phyloP scores from a whole-genome alignment of 1,284 basidiomycete species.

The Tilletia caries region DNA sequence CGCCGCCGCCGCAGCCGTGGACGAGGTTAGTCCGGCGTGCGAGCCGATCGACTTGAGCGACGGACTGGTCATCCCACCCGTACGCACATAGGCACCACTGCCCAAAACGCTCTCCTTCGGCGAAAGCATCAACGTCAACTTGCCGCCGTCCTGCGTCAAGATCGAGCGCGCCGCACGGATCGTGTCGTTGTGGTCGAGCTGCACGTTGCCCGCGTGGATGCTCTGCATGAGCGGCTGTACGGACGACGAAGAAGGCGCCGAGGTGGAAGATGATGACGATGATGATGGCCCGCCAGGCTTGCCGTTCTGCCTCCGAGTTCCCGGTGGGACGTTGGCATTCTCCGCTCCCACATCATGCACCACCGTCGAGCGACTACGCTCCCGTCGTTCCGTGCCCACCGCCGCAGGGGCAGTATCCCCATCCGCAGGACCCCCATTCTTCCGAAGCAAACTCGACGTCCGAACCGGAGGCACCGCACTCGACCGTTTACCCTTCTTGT shows the following conservation, averaged over 20 bases:
- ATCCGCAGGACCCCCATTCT: not conserved
- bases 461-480: not conserved
- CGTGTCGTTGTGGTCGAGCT: not conserved
- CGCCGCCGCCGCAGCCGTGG: not conserved
- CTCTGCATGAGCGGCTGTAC: not conserved
- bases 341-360: not conserved
- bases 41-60: not conserved
- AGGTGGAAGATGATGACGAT: no score
- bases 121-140: not conserved
- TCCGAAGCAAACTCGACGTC: not conserved
- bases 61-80: constrained; percentile 6
- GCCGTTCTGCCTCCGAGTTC: not conserved
- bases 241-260: not conserved
- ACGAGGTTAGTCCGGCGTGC: no score
- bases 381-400: not conserved
- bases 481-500: not conserved
- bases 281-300: no score
- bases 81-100: not conserved
- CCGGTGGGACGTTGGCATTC: not conserved
- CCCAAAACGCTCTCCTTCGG: not conserved
- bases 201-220: constrained; percentile 5
- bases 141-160: not conserved
- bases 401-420: no score
- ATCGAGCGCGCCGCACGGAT: not conserved
- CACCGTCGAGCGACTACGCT: not conserved